Conservation (phyloP, 1,284 basidiomycete species). For the Mycena sp. region DNA sequence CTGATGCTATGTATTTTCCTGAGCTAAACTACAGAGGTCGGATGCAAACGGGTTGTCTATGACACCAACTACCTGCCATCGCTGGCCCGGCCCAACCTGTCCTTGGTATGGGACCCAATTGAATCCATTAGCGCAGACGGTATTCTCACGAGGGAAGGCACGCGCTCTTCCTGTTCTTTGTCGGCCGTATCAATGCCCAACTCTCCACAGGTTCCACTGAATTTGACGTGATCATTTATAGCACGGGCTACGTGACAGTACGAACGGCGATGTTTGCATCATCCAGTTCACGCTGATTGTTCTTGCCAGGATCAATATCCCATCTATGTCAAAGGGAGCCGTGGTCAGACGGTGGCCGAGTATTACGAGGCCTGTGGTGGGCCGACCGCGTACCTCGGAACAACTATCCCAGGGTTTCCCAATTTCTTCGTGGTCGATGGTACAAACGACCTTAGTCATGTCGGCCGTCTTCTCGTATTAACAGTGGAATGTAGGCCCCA, state of each 20-base stretch:
- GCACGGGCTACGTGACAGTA: constrained; percentile 51
- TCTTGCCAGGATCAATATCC: constrained; percentile 33
- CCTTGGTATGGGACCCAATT: constrained; percentile 48
- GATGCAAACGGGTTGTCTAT: constrained; percentile 50
- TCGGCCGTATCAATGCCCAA: background rate
- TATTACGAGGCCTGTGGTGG: constrained; percentile 41
- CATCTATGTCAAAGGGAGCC: constrained; percentile 29
- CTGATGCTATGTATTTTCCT: background rate
- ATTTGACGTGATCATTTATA: constrained; percentile 37
- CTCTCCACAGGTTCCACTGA: background rate
- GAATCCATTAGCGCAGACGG: constrained; percentile 46
- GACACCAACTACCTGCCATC: constrained; percentile 47
- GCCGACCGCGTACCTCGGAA: constrained; percentile 53
- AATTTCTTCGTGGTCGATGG: constrained; percentile 52
- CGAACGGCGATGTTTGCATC: constrained; percentile 1
- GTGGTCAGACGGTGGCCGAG: constrained; percentile 32
- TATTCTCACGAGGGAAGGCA: constrained; percentile 45
- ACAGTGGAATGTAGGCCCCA: too few relatives aligned
- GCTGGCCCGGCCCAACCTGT: constrained; percentile 51
- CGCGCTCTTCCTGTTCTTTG: constrained; percentile 46
- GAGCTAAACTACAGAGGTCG: constrained; percentile 14
- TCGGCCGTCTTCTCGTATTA: too few relatives aligned
- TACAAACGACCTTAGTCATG: too few relatives aligned
- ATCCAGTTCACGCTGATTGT: background rate
- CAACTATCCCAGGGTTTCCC: constrained; percentile 52